Evolutionary conservation across 192 early-diverging fungal genomes (phyloP), one percentile per base, ranked within the genome.

Genomic region (Chytriomyces confervae): DNA sequence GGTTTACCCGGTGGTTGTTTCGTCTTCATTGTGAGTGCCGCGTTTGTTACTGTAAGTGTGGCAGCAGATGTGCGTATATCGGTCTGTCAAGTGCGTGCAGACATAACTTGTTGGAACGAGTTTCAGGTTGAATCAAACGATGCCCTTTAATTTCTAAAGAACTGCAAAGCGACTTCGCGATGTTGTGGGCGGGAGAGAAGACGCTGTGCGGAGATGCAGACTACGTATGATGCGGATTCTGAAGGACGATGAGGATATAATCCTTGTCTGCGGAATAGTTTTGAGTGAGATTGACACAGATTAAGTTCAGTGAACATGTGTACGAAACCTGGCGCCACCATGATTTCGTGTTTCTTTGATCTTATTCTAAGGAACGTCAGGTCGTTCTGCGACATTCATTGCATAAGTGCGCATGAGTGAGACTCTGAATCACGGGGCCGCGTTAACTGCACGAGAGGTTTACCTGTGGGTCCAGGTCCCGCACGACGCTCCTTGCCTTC

Each of bases 301-400:
- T 65, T 2, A 6, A 13, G 1, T 20, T 36, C 27, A 20, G 36
- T 27, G 10, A 13, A 65, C 24, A 65, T 9, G 16, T 46, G 29
- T 18, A 6, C 24, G 47, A 16, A 18, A 94, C 92, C 94, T 66
- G 95, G 95, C 9, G 94, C 93, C 16, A 98, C 89, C 95, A 98
- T 97, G 62, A 98, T 93, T 80, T 98, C 97, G 82, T 97, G 94
- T 77, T 95, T 95, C 84, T 94, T 97, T 27, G 95, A 95, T 46
- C 97, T 86, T 62, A 98, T 92, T 68, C 97, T 89, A 69, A 98
- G 74, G 78, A 98, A 98, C 6, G 94, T 96, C 69, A 98, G 81
- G 61, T 97, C 97, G 78, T 98, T 96, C 91, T 95, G 76, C 44
- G 23, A 18, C 44, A 60, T 57, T 45, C 18, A 36, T 36, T 4